Base-by-base conservation (phyloP, 805 yeast genomes). In the Kuraishia hungarica region DNA sequence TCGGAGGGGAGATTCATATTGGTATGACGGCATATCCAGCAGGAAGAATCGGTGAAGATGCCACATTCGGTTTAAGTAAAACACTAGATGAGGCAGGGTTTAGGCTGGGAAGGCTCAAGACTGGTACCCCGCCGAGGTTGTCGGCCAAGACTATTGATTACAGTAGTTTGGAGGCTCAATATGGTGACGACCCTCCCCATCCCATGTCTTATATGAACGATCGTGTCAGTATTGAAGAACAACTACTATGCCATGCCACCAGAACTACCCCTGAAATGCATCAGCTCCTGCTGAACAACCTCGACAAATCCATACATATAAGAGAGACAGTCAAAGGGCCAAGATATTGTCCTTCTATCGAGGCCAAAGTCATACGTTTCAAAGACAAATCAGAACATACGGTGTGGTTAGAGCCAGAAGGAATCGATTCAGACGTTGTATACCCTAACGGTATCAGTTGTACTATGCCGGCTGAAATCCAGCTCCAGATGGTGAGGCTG, bases 351-450 rank as follows among this genome's bases (percentile, higher is more conserved):
- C 99, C 99, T 0, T 93, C 98, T 0, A 83, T 94, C 53, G 99
- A 94, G 67, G 83, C 96, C 5, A 94, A 94, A 65, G 75, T 94
- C 28, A 79, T 87, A 48, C 79, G 90, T 59, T 94, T 94, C 66
- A 76, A 89, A 1, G 87, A 87, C 51, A 92, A 88, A 64, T 72
- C 77, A 2, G 73, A 82, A 0, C 99, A 94, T 67, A 78, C 86
- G 55, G 83, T 94, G 2, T 94, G 99, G 99, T 73, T 94, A 7
- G 99, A 94, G 69, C 98, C 97, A 0, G 99, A 94, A 68, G 99
- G 99, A 0, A 72, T 92, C 19, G 86, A 89, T 62, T 81, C 93
- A 0, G 85, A 89, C 64, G 72, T 89, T n/a, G 86, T 94, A 13
- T 94, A 94, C 66, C 99, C 99, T 0, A 94, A 93, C 64, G 99